These are phyloP conservation scores for Pichia sp. DNA, from an alignment of 1,139 yeast genomes.

Conservation along the genomic window DNA sequence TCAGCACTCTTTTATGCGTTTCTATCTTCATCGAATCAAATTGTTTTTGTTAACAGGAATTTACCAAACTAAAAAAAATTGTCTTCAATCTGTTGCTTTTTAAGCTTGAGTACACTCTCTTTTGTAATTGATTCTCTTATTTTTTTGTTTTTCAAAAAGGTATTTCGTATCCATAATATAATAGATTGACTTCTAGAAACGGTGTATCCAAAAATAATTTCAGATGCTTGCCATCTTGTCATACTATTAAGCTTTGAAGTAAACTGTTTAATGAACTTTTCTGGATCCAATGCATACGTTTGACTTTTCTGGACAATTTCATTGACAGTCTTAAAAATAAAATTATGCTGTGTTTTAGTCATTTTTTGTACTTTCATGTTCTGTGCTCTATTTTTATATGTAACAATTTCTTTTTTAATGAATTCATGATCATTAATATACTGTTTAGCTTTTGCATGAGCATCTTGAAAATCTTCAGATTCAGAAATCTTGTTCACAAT, in stretches of 20 bases:
- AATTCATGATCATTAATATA: conserved; percentile 1
- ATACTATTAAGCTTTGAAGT: conserved; percentile 23
- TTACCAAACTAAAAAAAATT: conserved; percentile 9
- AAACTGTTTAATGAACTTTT: conserved; percentile 22
- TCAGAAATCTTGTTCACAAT: not conserved
- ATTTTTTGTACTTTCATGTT: conserved; percentile 1
- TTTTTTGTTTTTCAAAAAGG: conserved; percentile 21
- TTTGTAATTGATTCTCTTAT: conserved; percentile 13
- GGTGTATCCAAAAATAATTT: conserved; percentile 40
- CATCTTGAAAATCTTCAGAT: not conserved
- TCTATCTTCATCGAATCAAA: too few species aligned
- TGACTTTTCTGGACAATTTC: conserved; percentile 14
- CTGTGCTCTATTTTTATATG: not conserved
- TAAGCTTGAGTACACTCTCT: conserved; percentile 1
- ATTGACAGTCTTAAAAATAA: conserved; percentile 11
- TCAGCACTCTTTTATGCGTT: too few species aligned
- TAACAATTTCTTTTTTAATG: not conserved
- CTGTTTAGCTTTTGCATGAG: not conserved
- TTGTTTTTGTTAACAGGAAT: too few species aligned
- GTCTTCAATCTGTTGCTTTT: not conserved
- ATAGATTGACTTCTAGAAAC: conserved; percentile 24
- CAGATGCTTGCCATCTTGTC: conserved; percentile 36
- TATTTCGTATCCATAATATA: conserved; percentile 23
- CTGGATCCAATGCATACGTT: conserved; percentile 10
- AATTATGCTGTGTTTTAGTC: conserved; percentile 11